These are phyloP conservation scores for Trichomonas tenax DNA, from an alignment of 208 protist genomes.

Conservation along the genomic window DNA sequence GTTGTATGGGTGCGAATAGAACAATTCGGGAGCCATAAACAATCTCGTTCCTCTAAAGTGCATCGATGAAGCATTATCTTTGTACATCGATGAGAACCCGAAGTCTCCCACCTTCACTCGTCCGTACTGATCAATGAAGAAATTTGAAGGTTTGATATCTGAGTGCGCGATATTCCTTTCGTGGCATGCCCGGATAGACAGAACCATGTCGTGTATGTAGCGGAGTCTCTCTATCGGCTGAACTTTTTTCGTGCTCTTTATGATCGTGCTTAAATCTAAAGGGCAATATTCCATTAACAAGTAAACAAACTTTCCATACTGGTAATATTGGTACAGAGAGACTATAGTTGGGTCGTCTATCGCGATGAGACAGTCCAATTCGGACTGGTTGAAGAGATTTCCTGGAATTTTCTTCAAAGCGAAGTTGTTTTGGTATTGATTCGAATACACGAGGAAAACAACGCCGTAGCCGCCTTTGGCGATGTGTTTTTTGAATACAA, in stretches of 20 bases:
- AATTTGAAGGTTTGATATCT: slow-evolving; percentile 34
- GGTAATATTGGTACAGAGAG: not conserved
- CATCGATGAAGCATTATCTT: not conserved
- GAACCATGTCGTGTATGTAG: slow-evolving; percentile 36
- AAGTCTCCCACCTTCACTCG: not conserved
- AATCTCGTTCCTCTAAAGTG: not conserved
- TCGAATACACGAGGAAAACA: not conserved
- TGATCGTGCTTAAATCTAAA: not conserved
- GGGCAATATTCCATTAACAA: not conserved
- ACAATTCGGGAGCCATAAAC: not conserved
- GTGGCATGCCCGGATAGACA: slow-evolving; percentile 46
- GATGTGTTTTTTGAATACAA: not conserved
- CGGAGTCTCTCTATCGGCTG: not conserved
- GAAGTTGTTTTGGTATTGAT: not conserved
- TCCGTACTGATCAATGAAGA: not conserved
- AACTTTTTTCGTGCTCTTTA: not conserved
- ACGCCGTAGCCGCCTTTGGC: not conserved
- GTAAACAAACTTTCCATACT: not conserved
- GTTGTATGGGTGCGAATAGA: not conserved
- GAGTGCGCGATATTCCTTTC: slow-evolving; percentile 48
- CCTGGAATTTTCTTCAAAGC: not conserved
- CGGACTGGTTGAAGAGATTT: not conserved
- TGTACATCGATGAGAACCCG: not conserved
- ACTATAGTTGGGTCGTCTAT: not conserved
- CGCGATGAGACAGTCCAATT: not conserved